A percentile compares a stretch with the other conserved stretches of the same genome.
Evolutionary conservation across 2,329 filamentous ascomycete species (phyloP).

Genomic region (Tolypocladium pustulatum): DNA sequence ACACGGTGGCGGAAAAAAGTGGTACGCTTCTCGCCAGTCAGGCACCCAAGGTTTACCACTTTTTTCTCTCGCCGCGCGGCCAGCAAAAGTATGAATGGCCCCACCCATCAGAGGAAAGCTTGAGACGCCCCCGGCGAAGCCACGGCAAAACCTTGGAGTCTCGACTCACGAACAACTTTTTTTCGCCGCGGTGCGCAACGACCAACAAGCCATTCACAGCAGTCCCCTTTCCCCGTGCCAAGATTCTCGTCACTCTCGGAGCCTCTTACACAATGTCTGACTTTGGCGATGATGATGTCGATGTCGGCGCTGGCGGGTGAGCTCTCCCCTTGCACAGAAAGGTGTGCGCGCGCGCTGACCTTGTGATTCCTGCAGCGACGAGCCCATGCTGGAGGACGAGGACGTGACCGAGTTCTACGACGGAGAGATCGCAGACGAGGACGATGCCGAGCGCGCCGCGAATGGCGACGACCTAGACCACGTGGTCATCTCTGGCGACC

Average conservation of each 20-base stretch:
- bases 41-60: too few relatives aligned
- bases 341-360: constrained; percentile 15
- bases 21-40: too few relatives aligned
- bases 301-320: constrained; percentile 47
- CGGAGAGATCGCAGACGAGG: constrained; percentile 42
- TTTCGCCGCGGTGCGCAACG: not conserved
- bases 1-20: too few relatives aligned
- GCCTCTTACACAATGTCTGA: constrained; percentile 51
- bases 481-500: constrained; percentile 51
- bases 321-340: constrained; percentile 12
- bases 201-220: not conserved
- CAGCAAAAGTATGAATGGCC: too few relatives aligned
- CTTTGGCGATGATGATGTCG: constrained; percentile 56
- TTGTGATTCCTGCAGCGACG: constrained; percentile 38
- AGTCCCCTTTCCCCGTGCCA: not conserved
- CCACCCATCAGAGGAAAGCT: not conserved
- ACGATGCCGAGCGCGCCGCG: constrained; percentile 38
- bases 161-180: constrained; percentile 5
- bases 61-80: too few relatives aligned
- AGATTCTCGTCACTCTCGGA: not conserved
- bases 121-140: constrained; percentile 14
- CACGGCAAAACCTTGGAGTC: constrained; percentile 16
- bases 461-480: constrained; percentile 48
- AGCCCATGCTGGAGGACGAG: constrained; percentile 64
- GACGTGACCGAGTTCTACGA: constrained; percentile 49